Percentiles rank a stretch among this genome's conserved stretches.
Conservation (phyloP, 371 early-diverging fungal genomes). For the Apophysomyces sp. region DNA sequence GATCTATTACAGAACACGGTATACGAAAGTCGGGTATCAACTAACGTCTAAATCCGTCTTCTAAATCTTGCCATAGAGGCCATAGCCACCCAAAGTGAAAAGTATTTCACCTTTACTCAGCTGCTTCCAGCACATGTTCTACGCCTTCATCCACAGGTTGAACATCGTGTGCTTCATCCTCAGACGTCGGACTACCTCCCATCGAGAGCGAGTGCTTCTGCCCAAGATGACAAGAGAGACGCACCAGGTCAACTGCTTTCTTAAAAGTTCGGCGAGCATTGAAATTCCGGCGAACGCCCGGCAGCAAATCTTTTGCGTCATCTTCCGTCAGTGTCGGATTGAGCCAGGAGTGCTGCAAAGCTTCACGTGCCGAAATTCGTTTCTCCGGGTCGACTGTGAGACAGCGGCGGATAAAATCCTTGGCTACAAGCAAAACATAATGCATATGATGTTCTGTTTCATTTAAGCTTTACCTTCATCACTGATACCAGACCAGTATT, state of each 20-base stretch:
- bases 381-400: conserved; percentile 73
- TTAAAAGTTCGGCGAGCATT: conserved; percentile 78
- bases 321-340: conserved; percentile 25
- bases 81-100: no score
- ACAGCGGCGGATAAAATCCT: conserved; percentile 77
- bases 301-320: conserved; percentile 61
- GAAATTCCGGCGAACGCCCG: conserved; percentile 78
- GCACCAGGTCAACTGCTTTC: conserved; percentile 65
- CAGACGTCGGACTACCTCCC: conserved; percentile 6
- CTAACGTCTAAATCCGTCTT: no score
- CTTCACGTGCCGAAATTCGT: conserved; percentile 77
- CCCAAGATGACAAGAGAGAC: conserved; percentile 44
- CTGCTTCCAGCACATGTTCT: conserved; percentile 43
- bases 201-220: conserved; percentile 35
- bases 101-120: neutral
- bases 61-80: no score
- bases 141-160: conserved; percentile 46
- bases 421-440: conserved; percentile 62
- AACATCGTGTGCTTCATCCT: conserved; percentile 17
- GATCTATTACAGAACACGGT: neutral
- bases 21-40: no score
- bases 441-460: no score
- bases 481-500: conserved; percentile 72
- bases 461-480: conserved; percentile 21
- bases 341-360: conserved; percentile 77